Conservation (phyloP, 306 rosid species). For the Gastrolobium bilobum region DNA sequence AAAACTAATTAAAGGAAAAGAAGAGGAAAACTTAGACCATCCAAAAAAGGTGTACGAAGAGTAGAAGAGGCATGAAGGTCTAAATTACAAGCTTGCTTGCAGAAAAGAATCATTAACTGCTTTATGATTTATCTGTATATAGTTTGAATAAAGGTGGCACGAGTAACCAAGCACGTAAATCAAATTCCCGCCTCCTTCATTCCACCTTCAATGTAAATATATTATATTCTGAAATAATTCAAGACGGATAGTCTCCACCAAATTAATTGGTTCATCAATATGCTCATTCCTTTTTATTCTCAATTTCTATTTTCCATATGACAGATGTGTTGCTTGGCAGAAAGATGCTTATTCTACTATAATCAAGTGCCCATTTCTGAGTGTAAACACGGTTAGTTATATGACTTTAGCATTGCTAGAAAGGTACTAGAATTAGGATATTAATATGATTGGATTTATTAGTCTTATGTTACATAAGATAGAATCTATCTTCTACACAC, state of each 20-base stretch:
- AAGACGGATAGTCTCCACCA: not conserved
- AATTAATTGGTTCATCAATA: conserved; percentile 12
- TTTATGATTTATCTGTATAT: not conserved
- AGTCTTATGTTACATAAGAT: too few species aligned
- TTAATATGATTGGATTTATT: not conserved
- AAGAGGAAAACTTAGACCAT: conserved; percentile 19
- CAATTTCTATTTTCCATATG: not conserved
- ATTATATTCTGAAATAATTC: not conserved
- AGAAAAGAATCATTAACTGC: not conserved
- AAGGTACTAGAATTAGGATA: not conserved
- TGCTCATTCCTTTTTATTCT: not conserved
- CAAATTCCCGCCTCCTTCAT: not conserved
- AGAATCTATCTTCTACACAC: too few species aligned
- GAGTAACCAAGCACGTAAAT: not conserved
- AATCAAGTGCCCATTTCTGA: not conserved
- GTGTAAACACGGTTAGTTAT: not conserved
- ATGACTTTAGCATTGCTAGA: conserved; percentile 4
- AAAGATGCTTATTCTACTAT: not conserved
- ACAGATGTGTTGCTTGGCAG: not conserved
- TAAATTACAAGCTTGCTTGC: conserved; percentile 8
- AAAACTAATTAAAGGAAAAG: not conserved
- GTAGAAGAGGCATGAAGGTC: not conserved
- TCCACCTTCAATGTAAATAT: not conserved
- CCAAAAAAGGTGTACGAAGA: not conserved
- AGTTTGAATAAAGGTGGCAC: not conserved